A percentile compares a stretch with the other conserved stretches of the same genome.
Evolutionary conservation across 108 stramenopile genomes (phyloP).

Genomic region (Nitzschia palea): DNA sequence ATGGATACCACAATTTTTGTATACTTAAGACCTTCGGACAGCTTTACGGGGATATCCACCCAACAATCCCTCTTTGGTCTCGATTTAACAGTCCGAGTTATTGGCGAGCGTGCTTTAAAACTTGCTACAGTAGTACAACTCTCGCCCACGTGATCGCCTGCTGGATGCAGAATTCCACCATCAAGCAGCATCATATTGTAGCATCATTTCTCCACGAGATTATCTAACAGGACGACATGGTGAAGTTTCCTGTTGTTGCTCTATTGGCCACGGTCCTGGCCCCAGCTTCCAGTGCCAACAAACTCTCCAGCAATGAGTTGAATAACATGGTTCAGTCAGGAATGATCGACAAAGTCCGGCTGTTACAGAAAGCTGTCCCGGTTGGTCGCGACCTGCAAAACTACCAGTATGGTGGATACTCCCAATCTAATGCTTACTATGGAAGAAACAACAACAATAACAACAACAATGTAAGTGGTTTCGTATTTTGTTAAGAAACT

Average conservation of each 20-base stretch:
- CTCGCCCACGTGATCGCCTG: too few relatives aligned
- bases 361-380: neutral
- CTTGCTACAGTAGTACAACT: too few relatives aligned
- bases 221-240: neutral
- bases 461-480: slow-evolving; percentile 1
- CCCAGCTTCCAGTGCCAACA: neutral
- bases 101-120: too few relatives aligned
- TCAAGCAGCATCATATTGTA: neutral
- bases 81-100: too few relatives aligned
- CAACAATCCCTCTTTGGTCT: too few relatives aligned
- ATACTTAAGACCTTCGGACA: too few relatives aligned
- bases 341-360: neutral
- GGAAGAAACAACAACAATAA: slow-evolving; percentile 4
- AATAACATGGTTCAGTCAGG: slow-evolving; percentile 1
- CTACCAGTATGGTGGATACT: neutral
- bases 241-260: slow-evolving; percentile 20
- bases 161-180: too few relatives aligned
- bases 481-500: too few relatives aligned
- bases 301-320: neutral
- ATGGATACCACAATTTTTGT: too few relatives aligned
- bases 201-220: neutral
- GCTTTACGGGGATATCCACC: too few relatives aligned
- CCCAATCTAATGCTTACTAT: neutral
- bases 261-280: neutral
- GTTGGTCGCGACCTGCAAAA: neutral